Evolutionary conservation across 305 asterid genomes (phyloP).

Genomic region (Nicotiana rustica): DNA sequence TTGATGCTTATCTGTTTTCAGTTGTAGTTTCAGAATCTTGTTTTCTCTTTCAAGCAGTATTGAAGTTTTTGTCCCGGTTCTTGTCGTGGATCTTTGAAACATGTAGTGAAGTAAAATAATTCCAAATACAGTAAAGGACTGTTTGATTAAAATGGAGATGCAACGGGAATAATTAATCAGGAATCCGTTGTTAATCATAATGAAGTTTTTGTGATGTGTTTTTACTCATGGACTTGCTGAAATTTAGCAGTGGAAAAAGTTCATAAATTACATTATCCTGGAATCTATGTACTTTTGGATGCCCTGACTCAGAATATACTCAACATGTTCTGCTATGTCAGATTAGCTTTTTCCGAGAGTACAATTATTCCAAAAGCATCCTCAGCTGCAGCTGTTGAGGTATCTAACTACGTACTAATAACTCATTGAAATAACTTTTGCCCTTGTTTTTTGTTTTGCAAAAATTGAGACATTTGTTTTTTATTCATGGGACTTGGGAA

Average conservation of each 20-base stretch:
- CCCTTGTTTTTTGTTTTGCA: slow-evolving; percentile 16
- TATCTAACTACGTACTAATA: slow-evolving; percentile 37
- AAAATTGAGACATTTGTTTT: slow-evolving; percentile 29
- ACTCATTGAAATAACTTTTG: slow-evolving; percentile 28
- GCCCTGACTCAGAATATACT: not conserved
- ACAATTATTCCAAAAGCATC: slow-evolving; percentile 65
- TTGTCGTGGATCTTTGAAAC: not conserved
- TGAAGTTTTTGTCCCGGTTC: not conserved
- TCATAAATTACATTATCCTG: not conserved
- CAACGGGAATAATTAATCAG: not conserved
- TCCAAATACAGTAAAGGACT: not conserved
- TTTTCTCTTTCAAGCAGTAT: slow-evolving; percentile 12
- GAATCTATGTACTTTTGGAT: slow-evolving; percentile 10
- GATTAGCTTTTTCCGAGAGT: slow-evolving; percentile 57
- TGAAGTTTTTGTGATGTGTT: not conserved
- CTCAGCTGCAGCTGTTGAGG: slow-evolving; percentile 77
- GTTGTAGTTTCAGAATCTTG: not conserved
- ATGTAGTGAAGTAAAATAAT: not conserved
- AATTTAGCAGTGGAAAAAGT: not conserved
- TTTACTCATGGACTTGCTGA: not conserved
- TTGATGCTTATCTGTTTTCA: not conserved
- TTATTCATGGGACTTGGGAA: not conserved
- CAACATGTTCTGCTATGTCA: slow-evolving; percentile 49
- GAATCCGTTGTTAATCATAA: not conserved
- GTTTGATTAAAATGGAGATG: not conserved